These are phyloP conservation scores for Colletotrichum plurivorum DNA, from an alignment of 2,329 filamentous ascomycete species.

Conservation along the genomic window DNA sequence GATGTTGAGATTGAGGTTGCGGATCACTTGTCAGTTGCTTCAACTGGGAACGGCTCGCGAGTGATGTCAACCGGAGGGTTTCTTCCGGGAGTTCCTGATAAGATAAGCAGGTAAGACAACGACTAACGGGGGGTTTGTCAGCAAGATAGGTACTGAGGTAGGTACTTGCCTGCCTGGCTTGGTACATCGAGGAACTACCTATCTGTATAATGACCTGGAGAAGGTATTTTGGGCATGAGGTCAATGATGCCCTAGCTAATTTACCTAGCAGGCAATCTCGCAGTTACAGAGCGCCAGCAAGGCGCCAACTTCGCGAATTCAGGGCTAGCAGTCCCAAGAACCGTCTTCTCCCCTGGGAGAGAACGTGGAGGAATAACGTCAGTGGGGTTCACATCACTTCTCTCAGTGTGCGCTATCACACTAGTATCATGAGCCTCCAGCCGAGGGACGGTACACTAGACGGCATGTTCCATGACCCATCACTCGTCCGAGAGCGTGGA, in stretches of 20 bases:
- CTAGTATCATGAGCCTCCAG: no score
- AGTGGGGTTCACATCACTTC: slow-evolving; percentile 16
- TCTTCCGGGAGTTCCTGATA: slow-evolving; percentile 3
- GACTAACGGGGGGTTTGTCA: no score
- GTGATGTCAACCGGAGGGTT: slow-evolving; percentile 34
- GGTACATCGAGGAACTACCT: no score
- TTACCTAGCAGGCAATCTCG: no score
- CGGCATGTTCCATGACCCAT: slow-evolving; percentile 1
- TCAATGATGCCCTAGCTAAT: background rate
- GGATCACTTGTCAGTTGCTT: background rate
- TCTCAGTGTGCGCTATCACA: background rate
- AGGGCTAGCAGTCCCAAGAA: slow-evolving; percentile 1
- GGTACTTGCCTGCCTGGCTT: no score
- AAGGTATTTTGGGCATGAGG: background rate
- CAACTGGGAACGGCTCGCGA: background rate
- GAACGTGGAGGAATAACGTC: slow-evolving; percentile 26
- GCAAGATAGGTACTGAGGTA: no score
- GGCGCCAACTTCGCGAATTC: slow-evolving; percentile 1
- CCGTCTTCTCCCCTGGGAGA: slow-evolving; percentile 1
- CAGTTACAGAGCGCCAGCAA: background rate
- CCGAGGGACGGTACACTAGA: background rate
- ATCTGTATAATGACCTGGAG: no score
- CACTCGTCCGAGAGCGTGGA: no score
- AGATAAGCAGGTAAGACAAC: slow-evolving; percentile 1
- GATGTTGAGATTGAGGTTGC: background rate